Percentiles rank a stretch among this genome's conserved stretches.
These are phyloP conservation scores for Mentha longifolia DNA, from an alignment of 257 asterid species.

Conservation along the genomic window DNA sequence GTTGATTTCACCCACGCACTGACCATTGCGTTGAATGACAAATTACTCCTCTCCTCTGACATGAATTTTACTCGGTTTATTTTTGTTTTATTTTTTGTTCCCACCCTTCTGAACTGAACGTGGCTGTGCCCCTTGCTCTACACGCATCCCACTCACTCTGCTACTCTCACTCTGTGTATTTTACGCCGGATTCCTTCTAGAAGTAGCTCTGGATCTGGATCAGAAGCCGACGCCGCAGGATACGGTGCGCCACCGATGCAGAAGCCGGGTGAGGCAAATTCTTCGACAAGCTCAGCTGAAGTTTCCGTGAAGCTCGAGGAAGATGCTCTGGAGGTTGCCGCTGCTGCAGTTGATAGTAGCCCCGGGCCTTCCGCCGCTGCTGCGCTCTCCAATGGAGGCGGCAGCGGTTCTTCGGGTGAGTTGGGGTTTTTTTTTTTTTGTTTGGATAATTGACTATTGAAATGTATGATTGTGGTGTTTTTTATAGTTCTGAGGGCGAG, in stretches of 20 bases:
- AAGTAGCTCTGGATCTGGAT: slow-evolving; percentile 59
- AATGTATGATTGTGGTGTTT: slow-evolving; percentile 27
- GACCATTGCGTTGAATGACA: slow-evolving; percentile 25
- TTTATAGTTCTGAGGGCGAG: slow-evolving; percentile 22
- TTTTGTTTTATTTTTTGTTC: neutral
- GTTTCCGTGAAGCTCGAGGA: slow-evolving; percentile 50
- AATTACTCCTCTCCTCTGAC: neutral
- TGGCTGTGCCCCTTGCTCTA: slow-evolving; percentile 32
- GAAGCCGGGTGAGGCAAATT: slow-evolving; percentile 40
- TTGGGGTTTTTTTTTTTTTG: slow-evolving; percentile 21
- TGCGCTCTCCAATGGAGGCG: slow-evolving; percentile 49
- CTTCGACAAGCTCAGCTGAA: slow-evolving; percentile 56
- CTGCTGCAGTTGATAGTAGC: slow-evolving; percentile 28
- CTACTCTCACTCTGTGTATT: slow-evolving; percentile 23
- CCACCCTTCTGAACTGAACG: slow-evolving; percentile 42
- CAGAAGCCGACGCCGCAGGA: slow-evolving; percentile 38
- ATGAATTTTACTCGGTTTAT: slow-evolving; percentile 22
- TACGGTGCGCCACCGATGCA: slow-evolving; percentile 48
- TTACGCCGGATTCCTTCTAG: slow-evolving; percentile 18
- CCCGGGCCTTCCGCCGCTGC: slow-evolving; percentile 22
- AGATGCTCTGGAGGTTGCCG: slow-evolving; percentile 38
- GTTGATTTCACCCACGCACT: slow-evolving; percentile 29
- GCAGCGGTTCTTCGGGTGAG: slow-evolving; percentile 59
- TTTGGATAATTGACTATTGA: slow-evolving; percentile 24
- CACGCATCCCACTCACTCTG: slow-evolving; percentile 13